Conservation (phyloP, 495 filamentous ascomycete species). For the Aspergillus bridgeri region DNA sequence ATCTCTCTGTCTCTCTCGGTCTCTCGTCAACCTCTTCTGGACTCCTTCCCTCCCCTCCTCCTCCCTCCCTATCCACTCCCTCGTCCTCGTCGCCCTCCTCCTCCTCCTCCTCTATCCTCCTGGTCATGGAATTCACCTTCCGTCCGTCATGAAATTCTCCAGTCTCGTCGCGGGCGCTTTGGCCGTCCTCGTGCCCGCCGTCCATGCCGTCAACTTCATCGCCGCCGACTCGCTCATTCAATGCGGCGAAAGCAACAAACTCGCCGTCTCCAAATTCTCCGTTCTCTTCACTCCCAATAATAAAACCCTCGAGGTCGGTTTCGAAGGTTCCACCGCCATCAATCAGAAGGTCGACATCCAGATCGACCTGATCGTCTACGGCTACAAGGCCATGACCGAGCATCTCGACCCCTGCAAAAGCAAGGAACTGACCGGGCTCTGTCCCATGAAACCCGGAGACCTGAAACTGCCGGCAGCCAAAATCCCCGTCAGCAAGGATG, state of each 20-base stretch:
- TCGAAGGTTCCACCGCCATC: constrained; percentile 82
- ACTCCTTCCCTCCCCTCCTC: constrained; percentile 13
- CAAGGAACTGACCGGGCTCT: constrained; percentile 67
- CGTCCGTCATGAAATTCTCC: neutral
- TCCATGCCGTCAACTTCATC: constrained; percentile 47
- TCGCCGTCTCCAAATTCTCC: constrained; percentile 79
- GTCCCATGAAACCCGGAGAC: constrained; percentile 86
- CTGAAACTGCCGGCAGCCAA: constrained; percentile 69
- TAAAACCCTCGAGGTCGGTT: constrained; percentile 64
- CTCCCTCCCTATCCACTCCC: constrained; percentile 1
- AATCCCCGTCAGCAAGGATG: constrained; percentile 52
- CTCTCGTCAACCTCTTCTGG: constrained; percentile 19
- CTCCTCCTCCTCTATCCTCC: constrained; percentile 34
- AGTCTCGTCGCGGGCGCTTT: neutral
- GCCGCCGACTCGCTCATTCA: constrained; percentile 73
- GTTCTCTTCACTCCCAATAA: constrained; percentile 77
- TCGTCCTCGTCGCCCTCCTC: neutral
- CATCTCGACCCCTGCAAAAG: constrained; percentile 71
- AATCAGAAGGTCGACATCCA: constrained; percentile 80
- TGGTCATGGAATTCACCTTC: constrained; percentile 10
- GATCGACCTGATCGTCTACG: constrained; percentile 77
- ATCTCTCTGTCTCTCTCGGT: too few species aligned
- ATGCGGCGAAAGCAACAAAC: constrained; percentile 73
- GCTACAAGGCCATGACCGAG: constrained; percentile 61
- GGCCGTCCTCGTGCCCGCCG: neutral